Percentiles rank a stretch among this genome's conserved stretches.
Conservation (phyloP, 2,329 filamentous ascomycete genomes). For the Sporothrix mexicana region DNA sequence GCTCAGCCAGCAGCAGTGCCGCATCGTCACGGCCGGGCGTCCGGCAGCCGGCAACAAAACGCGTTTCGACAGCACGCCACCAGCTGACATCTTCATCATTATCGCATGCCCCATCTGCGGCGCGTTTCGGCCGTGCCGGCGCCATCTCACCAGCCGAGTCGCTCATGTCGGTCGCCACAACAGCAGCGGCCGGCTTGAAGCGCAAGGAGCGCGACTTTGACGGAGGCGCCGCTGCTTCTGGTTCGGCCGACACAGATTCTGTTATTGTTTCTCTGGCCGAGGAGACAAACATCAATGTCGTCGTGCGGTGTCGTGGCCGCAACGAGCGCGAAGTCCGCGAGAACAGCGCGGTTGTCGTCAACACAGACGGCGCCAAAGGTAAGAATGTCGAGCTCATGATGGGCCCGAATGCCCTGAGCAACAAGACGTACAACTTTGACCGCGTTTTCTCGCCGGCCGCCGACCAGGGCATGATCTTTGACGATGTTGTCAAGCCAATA, state of each 20-base stretch:
- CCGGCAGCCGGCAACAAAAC: slow-evolving; percentile 39
- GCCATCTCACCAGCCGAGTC: slow-evolving; percentile 75
- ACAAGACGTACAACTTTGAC: slow-evolving; percentile 97
- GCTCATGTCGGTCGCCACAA: slow-evolving; percentile 63
- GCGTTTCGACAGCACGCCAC: slow-evolving; percentile 38
- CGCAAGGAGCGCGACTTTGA: slow-evolving; percentile 88
- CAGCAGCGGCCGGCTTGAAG: slow-evolving; percentile 66
- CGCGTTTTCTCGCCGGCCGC: slow-evolving; percentile 95
- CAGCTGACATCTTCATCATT: slow-evolving; percentile 31
- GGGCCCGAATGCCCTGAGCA: slow-evolving; percentile 89
- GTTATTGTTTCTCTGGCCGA: slow-evolving; percentile 55
- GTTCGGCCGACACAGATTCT: slow-evolving; percentile 12
- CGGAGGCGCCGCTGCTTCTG: slow-evolving; percentile 51
- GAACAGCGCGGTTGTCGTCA: slow-evolving; percentile 91
- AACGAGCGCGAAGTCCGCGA: slow-evolving; percentile 92
- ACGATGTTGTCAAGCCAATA: slow-evolving; percentile 93
- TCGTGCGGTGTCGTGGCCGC: slow-evolving; percentile 90
- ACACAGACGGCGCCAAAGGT: slow-evolving; percentile 85
- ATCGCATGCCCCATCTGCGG: slow-evolving; percentile 15
- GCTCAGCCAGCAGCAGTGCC: slow-evolving; percentile 36
- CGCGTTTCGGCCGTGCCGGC: slow-evolving; percentile 47
- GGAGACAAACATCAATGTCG: slow-evolving; percentile 97
- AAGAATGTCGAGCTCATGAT: slow-evolving; percentile 85
- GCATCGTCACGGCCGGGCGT: slow-evolving; percentile 42
- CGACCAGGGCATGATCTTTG: slow-evolving; percentile 91